Evolutionary conservation across 169 alveolate genomes (phyloP), one percentile per base, ranked within the genome.

Genomic region (Plasmodium ovale): DNA sequence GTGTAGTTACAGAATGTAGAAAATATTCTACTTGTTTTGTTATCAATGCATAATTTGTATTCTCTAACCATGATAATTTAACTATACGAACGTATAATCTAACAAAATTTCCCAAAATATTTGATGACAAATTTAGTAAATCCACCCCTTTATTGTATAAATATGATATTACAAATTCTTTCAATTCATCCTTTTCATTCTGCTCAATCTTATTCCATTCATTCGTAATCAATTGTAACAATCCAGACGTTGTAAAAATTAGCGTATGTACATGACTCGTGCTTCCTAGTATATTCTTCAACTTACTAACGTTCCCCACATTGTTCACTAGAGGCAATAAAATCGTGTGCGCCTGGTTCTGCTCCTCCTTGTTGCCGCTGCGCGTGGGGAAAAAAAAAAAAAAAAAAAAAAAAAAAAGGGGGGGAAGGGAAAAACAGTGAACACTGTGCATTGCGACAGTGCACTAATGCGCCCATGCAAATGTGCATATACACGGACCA

Each of bases 141-240:
- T 96, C 98, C 10, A 98, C 97, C 56, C 98, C 98, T 47, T 97
- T 93, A 89, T 95, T 97, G 88, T 95, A 96, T 56, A 96, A 92
- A 88, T 95, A 95, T 67, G 96, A 94, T 72, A 96, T 92, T 33
- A 96, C 91, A 88, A 96, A 96, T 65, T 94, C 95, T 51, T 96
- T 92, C 72, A 96, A 91, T 73, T 96, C 98, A 54, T 94, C 96
- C 87, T 96, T 96, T 74, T 95, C 97, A 54, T 87, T 89, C 39
- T 94, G 97, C 14, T 96, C 91, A 0, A 96, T 94, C 44, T 95
- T 96, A 23, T 97, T 92, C 98, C 98, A 96, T 31, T 92, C 87
- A 47, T 94, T 94, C 49, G 97, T 95, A 58, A 95, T 93, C 31
- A 94, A 87, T 44, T 95, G 94, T 6, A 95, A 95, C 23, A 95